Conservation (phyloP, 192 early-diverging fungal species). For the Diversispora eburnea region DNA sequence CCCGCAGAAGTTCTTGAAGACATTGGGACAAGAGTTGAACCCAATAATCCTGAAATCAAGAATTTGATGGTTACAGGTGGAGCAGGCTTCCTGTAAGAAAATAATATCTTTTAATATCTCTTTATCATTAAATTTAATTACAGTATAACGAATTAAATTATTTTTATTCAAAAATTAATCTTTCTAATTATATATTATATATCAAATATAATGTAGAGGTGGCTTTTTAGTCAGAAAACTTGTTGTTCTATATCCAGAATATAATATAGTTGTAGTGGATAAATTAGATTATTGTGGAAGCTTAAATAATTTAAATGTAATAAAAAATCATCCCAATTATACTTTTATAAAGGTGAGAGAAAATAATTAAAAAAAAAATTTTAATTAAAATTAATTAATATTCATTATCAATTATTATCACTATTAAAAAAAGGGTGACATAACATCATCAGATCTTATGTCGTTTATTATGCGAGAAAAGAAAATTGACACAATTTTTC, state of each 20-base stretch:
- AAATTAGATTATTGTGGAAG: constrained; percentile 80
- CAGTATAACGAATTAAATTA: neutral
- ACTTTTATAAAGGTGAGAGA: constrained; percentile 58
- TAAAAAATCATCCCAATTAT: constrained; percentile 52
- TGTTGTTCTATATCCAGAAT: constrained; percentile 63
- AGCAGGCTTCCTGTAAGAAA: constrained; percentile 76
- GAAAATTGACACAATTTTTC: constrained; percentile 67
- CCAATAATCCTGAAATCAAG: constrained; percentile 36
- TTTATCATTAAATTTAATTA: neutral
- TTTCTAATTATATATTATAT: neutral
- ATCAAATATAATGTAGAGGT: constrained; percentile 47
- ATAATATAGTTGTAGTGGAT: constrained; percentile 63
- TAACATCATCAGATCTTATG: constrained; percentile 62
- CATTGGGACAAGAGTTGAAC: constrained; percentile 33
- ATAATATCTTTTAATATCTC: neutral
- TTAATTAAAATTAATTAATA: neutral
- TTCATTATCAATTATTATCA: neutral
- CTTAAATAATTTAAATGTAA: constrained; percentile 47
- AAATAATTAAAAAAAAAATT: constrained; percentile 7
- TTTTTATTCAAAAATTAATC: neutral
- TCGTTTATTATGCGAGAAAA: constrained; percentile 61
- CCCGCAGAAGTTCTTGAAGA: constrained; percentile 38
- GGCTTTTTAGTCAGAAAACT: constrained; percentile 62
- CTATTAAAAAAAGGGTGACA: constrained; percentile 51
- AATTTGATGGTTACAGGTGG: constrained; percentile 77